Evolutionary conservation across 2,329 filamentous ascomycete species (phyloP), one percentile per base, ranked within the genome.

Genomic region (Catunica adiposa): DNA sequence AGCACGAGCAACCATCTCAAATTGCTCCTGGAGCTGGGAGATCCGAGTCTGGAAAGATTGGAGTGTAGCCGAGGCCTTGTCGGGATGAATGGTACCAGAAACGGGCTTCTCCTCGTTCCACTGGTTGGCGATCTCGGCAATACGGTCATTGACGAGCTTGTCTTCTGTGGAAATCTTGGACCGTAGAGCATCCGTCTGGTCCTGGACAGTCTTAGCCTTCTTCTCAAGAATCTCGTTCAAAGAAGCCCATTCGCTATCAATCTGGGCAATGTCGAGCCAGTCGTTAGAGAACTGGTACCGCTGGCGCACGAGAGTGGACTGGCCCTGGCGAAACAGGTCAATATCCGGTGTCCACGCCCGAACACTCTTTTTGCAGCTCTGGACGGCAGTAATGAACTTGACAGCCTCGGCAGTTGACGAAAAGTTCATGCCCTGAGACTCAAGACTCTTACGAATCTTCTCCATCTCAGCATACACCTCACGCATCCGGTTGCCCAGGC

Each of bases 21-120:
- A 86, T 65, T 98, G 89, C 44, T 83, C 83, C 64, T 90, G 86
- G 23, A 99, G 75, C 63, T 83, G 83, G 42, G 85, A 88, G 61
- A 98, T 87, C 52, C 86, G 85, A 31, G 77, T 75, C 66, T 97
- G 89, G 65, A 97, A 98, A 14, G 78, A 80, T 61, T 76, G 79
- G 51, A 99, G 74, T 0, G 87, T 92, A 37, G 81, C 78, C 29
- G 88, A 92, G 8, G 92, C 92, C 62, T 90, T 80, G 47, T 92
- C 86, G 0, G 92, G 90, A 34, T 89, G 84, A 61, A 95, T 94
- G 1, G 86, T 92, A 26, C 92, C 92, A 26, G 92, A 95, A 0
- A 98, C 89, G 1, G 92, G 92, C 71, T 97, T 96, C 69, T 98
- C 87, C 56, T 95, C 87, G 61, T 89, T 88, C 92, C 92, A 99